Evolutionary conservation across 2,329 filamentous ascomycete species (phyloP), one percentile per base, ranked within the genome.

Genomic region (Aureobasidium pullulans): DNA sequence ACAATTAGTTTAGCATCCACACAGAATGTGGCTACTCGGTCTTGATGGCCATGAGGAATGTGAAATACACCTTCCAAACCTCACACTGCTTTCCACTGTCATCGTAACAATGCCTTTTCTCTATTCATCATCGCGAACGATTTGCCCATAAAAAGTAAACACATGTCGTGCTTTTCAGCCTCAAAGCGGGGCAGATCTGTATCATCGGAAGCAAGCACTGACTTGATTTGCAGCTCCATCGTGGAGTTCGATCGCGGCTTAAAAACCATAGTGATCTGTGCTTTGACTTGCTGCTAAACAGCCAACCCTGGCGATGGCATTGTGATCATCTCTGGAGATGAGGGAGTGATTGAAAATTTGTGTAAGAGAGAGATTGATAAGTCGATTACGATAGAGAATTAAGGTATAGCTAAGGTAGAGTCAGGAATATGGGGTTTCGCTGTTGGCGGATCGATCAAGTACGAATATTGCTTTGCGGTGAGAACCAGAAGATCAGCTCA

Each of bases 171-270:
- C 23, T 40, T 52, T 52, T n/a, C 48, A 52, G 48, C 48, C 36
- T 52, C 48, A 52, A 40, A 52, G 48, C 36, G 48, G 48, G 48
- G 48, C 48, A 52, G 48, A 49, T 49, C 48, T 52, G 40, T 52
- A 29, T 52, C 36, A 49, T 49, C 47, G 16, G 1, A 5, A 6
- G 8, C 34, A 36, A 52, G 48, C 48, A 52, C 48, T 52, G 48
- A 52, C 48, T 11, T 15, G 8, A 36, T 49, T 23, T 8, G 31
- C 16, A 37, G 34, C 34, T 29, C 15, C 23, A 40, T 52, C 6
- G 34, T 52, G 48, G 34, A 52, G 48, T 10, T 16, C 48, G 36
- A 52, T 52, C 48, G 48, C 13, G 36, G 48, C 48, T 52, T 36
- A 29, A 15, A 9, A 23, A 0, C 1, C n/a, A 31, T 8, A n/a